Evolutionary conservation across 805 yeast species (phyloP), one percentile per base, ranked within the genome.

Genomic region (Yamadazyma insecticola): DNA sequence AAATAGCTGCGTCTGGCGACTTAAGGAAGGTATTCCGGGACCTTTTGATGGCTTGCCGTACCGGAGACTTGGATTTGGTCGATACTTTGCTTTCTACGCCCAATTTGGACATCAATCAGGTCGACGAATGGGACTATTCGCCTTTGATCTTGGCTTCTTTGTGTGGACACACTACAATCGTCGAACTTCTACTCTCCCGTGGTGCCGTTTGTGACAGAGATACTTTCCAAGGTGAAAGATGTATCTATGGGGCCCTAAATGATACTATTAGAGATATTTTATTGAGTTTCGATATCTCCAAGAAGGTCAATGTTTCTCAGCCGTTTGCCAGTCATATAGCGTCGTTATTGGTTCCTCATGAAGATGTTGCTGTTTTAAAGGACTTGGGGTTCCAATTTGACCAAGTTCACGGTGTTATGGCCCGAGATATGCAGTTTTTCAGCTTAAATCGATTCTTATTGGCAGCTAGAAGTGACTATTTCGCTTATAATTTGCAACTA

Each of bases 201-300:
- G 95, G 95, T 6, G 87, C 92, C 0, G 66, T 76, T 6, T 82
- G 90, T 51, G 89, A 81, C 51, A 67, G 86, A 46, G 90, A 83
- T 48, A 78, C 88, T n/a, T 77, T 77, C 47, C 84, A 82, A 51
- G 92, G 94, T 2, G 85, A 81, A 9, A 65, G 67, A 26, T 82
- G 90, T 42, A 66, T 83, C 2, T 82, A 84, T 47, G 92, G 89
- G 2, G 92, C 94, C 0, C 55, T 84, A 34, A 84, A 71, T 12
- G 87, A 81, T 47, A 51, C 61, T 4, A 84, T 84, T 16, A 55
- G 88, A 27, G 68, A 71, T 24, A 50, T 81, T 13, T 54, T 84
- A 30, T 47, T 78, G 13, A 63, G 73, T 24, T 78, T 66, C 48
- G 88, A 81, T 48, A 71, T 82, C 26, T 72, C 84, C 5, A 83